Evolutionary conservation across 108 stramenopile genomes (phyloP).

Genomic region (Schizochytrium sp.): DNA sequence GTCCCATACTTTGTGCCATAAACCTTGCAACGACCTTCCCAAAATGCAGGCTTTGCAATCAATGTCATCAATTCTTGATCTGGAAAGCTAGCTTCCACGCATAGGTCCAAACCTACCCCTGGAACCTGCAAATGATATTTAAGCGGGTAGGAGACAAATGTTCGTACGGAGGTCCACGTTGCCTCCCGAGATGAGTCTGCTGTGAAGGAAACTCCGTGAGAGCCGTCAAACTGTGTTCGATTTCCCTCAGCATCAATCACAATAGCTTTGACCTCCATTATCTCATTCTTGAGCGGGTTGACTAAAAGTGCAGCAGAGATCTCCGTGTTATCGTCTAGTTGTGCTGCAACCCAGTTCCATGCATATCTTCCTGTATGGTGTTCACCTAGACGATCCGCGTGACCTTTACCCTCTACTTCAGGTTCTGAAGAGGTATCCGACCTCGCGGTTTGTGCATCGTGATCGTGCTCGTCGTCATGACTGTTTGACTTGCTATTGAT

Average conservation of each 20-base stretch:
- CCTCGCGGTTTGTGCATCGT: background rate
- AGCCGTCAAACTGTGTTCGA: background rate
- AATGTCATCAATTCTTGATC: conserved; percentile 65
- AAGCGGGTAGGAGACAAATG: conserved; percentile 55
- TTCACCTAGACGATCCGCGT: background rate
- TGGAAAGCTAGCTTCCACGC: conserved; percentile 10
- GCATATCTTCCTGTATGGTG: conserved; percentile 52
- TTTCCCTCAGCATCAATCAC: conserved; percentile 52
- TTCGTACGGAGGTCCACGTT: conserved; percentile 62
- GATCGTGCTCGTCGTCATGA: background rate
- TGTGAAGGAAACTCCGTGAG: background rate
- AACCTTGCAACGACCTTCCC: conserved; percentile 63
- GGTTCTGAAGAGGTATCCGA: background rate
- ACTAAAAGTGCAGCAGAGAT: conserved; percentile 12
- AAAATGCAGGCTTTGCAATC: conserved; percentile 66
- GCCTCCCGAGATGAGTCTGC: background rate
- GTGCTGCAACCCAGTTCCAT: conserved; percentile 64
- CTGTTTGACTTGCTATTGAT: background rate
- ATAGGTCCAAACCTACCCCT: conserved; percentile 43
- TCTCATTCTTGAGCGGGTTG: background rate
- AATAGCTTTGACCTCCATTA: conserved; percentile 62
- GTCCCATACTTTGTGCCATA: conserved; percentile 1
- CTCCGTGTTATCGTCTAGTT: conserved; percentile 63
- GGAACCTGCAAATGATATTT: background rate
- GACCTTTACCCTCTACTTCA: conserved; percentile 51